phyloP scores from a whole-genome alignment of 345 rosid genomes.

The Mangifera indica region DNA sequence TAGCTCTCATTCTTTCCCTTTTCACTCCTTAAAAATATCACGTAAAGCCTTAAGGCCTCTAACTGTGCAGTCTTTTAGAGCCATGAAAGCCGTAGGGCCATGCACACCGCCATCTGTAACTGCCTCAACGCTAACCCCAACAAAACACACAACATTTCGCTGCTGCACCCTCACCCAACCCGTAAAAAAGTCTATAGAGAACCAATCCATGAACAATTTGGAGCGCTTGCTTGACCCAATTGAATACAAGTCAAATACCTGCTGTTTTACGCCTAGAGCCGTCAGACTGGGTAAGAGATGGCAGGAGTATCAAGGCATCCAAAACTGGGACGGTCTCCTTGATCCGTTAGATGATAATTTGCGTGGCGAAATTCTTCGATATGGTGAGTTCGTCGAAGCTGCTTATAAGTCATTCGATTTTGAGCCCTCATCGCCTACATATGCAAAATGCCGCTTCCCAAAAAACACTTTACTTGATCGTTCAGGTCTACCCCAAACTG shows the following conservation, averaged over 20 bases:
- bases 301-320: constrained; percentile 60
- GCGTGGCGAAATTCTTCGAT: constrained; percentile 75
- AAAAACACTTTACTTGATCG: constrained; percentile 51
- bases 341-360: constrained; percentile 86
- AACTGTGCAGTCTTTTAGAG: not conserved
- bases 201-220: constrained; percentile 53
- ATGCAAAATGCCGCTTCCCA: constrained; percentile 55
- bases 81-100: constrained; percentile 23
- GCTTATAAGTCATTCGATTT: constrained; percentile 78
- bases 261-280: not conserved
- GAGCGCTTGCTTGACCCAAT: constrained; percentile 52
- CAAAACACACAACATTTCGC: not conserved
- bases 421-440: constrained; percentile 63
- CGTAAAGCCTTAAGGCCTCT: not conserved
- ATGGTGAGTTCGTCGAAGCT: constrained; percentile 77
- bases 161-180: constrained; percentile 25
- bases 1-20: not conserved
- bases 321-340: constrained; percentile 65
- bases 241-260: constrained; percentile 9
- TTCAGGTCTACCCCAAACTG: constrained; percentile 59
- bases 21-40: not conserved
- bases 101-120: constrained; percentile 16
- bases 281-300: constrained; percentile 37
- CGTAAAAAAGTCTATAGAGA: constrained; percentile 22
- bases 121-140: not conserved